Base-by-base conservation (phyloP, 768 basidiomycete genomes). In the Tulasnella sp. region DNA sequence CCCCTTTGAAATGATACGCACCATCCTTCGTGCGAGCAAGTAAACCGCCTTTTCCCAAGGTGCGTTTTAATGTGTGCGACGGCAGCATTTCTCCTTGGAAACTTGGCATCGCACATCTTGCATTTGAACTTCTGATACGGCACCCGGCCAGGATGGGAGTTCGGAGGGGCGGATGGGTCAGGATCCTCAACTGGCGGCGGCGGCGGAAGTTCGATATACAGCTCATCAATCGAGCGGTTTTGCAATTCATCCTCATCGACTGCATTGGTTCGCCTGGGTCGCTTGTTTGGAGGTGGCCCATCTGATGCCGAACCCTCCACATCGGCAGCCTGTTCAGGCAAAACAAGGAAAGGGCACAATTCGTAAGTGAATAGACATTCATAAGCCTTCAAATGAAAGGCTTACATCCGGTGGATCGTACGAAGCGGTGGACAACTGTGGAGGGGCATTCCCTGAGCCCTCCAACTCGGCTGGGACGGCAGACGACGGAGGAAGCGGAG, bases 1-100 rank as follows among this genome's bases (percentile, higher is more conserved):
- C 49, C 49, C 49, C 6, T 3, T 1, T 49, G 49, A n/a, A 49
- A 49, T 39, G 37, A 39, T 31, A 76, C 75, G 37, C 22, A 69
- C 75, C 75, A 76, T 25, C 75, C 75, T 17, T 64, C n/a, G 25
- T 71, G 67, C n/a, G 67, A 68, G 45, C 75, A 76, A 29, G 64
- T 76, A 17, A 40, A 76, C 31, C 52, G 69, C 40, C 67, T n/a
- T 67, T 76, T 76, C 75, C 75, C 75, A 6, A 76, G n/a, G 34
- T 76, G 75, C n/a, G 75, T 76, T 42, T 76, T 76, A 14, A 76
- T 76, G 67, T 76, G 75, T n/a, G 75, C 75, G 6, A 76, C 75
- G 40, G 67, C 75, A 19, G 75, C 75, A 45, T 76, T 76, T 67
- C 67, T 76, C 29, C 75, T 40, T n/a, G 75, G 75, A 37, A 76